Evolutionary conservation across 2,329 filamentous ascomycete species (phyloP), one percentile per base, ranked within the genome.

Genomic region (Aspergillus flavus): DNA sequence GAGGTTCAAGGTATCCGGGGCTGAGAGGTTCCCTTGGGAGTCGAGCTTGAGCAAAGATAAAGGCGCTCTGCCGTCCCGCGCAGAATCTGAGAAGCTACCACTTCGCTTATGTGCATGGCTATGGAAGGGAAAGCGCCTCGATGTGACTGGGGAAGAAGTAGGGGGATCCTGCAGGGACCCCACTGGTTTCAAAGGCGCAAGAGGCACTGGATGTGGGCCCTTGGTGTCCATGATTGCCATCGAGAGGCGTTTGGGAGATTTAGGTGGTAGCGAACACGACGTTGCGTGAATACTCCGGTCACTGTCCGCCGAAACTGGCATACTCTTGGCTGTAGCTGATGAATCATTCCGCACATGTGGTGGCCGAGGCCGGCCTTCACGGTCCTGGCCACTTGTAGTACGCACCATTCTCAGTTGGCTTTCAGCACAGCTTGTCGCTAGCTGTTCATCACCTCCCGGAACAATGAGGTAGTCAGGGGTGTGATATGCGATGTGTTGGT

Each of bases 71-170:
- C 89, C 77, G 72, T 95, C 91, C 69, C 93, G 84, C 58, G 94
- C 77, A 1, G 94, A 94, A 78, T 97, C 92, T 0, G 91, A 92
- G 70, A 95, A 90, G 75, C 94, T 97, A 57, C 90, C 93, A 73
- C 92, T 96, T 26, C 93, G 89, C 76, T 93, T 94, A 78, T 97
- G 93, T 3, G 81, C 76, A 66, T 86, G 84, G 11, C 79, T 77
- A 46, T 82, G 75, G 14, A 80, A 79, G 23, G 87, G 84, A 19
- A 87, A 84, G 12, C 76, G 76, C 60, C 66, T 67, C 3, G 74
- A 70, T 12, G 69, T 65, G 57, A 72, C 73, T 6, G 76, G 73
- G 14, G 77, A 72, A 26, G 67, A 62, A 6, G 74, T 70, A 11
- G 74, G 70, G 30, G 68, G 63, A 30, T 73, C 70, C 64, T 74